Conservation (phyloP, 2,329 filamentous ascomycete species). For the Blumeriella jaapii region DNA sequence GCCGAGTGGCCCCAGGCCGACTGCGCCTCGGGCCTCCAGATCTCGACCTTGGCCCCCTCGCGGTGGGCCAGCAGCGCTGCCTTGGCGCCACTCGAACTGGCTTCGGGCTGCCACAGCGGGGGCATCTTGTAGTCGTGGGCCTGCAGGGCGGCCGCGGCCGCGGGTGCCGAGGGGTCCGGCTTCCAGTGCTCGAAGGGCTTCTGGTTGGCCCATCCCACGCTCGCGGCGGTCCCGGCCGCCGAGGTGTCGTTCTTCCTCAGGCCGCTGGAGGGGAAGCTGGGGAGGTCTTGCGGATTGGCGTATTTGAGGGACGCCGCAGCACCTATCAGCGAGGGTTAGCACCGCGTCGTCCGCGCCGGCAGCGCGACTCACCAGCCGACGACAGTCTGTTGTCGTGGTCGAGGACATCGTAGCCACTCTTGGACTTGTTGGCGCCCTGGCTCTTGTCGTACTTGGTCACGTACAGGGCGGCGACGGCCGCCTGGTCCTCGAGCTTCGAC, state of each 20-base stretch:
- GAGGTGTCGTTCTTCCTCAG: slow-evolving; percentile 36
- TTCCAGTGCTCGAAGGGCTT: slow-evolving; percentile 56
- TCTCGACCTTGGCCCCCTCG: slow-evolving; percentile 38
- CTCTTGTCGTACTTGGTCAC: slow-evolving; percentile 31
- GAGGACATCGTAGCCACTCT: slow-evolving; percentile 25
- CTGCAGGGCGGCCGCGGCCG: slow-evolving; percentile 45
- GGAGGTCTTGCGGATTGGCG: slow-evolving; percentile 60
- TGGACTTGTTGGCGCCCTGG: neutral
- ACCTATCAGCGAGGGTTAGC: slow-evolving; percentile 30
- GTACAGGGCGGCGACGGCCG: slow-evolving; percentile 50
- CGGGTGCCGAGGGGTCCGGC: slow-evolving; percentile 47
- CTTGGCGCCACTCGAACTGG: slow-evolving; percentile 57
- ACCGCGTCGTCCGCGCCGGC: neutral
- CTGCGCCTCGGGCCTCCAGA: slow-evolving; percentile 37
- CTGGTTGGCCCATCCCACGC: slow-evolving; percentile 59
- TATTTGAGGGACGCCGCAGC: slow-evolving; percentile 55
- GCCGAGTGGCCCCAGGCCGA: slow-evolving; percentile 48
- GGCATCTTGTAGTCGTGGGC: slow-evolving; percentile 45
- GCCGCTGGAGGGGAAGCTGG: slow-evolving; percentile 60
- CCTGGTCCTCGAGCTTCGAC: slow-evolving; percentile 31
- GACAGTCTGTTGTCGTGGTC: slow-evolving; percentile 44
- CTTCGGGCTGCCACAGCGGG: slow-evolving; percentile 49
- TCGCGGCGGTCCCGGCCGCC: slow-evolving; percentile 65
- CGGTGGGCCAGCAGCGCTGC: slow-evolving; percentile 59
- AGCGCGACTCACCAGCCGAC: slow-evolving; percentile 38